Percentiles rank a stretch among this genome's conserved stretches.
Conservation (phyloP, 371 early-diverging fungal species). For the Lichtheimia ramosa region DNA sequence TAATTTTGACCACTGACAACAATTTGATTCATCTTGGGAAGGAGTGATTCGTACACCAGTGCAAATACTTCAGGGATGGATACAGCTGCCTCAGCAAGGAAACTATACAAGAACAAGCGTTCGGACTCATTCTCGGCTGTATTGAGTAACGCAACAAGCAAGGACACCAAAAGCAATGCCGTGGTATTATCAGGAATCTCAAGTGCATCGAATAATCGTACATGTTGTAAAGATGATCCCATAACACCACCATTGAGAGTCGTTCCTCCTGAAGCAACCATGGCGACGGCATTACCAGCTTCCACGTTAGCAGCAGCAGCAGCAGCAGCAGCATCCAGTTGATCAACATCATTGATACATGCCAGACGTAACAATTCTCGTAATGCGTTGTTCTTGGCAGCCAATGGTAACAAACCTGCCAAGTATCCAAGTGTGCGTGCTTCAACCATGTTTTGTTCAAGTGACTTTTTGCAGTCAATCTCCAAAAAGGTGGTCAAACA, state of each 20-base stretch:
- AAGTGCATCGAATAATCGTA: slow-evolving; percentile 64
- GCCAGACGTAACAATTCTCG: slow-evolving; percentile 62
- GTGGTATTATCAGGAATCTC: slow-evolving; percentile 71
- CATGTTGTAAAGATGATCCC: slow-evolving; percentile 37
- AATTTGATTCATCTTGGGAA: slow-evolving; percentile 79
- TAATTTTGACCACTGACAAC: slow-evolving; percentile 70
- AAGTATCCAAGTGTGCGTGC: slow-evolving; percentile 72
- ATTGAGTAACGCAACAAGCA: slow-evolving; percentile 80
- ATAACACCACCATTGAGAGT: slow-evolving; percentile 17
- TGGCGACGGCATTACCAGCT: too few species aligned
- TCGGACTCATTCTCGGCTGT: slow-evolving; percentile 83
- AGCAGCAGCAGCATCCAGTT: slow-evolving; percentile 38
- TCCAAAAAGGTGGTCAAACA: slow-evolving; percentile 72
- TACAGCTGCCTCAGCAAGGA: slow-evolving; percentile 77
- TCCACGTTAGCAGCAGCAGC: too few species aligned
- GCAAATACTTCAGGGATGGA: slow-evolving; percentile 75
- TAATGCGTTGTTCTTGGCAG: slow-evolving; percentile 63
- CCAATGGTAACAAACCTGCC: slow-evolving; percentile 70
- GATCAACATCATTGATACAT: slow-evolving; percentile 49
- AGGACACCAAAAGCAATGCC: slow-evolving; percentile 71
- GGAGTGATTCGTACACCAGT: slow-evolving; percentile 70
- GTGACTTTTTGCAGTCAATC: slow-evolving; percentile 56
- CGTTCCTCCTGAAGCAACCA: slow-evolving; percentile 39
- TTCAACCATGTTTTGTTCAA: slow-evolving; percentile 53
- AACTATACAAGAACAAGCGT: slow-evolving; percentile 76